phyloP scores from a whole-genome alignment of 2,329 filamentous ascomycete species.

The Coleophoma eucalyptorum region DNA sequence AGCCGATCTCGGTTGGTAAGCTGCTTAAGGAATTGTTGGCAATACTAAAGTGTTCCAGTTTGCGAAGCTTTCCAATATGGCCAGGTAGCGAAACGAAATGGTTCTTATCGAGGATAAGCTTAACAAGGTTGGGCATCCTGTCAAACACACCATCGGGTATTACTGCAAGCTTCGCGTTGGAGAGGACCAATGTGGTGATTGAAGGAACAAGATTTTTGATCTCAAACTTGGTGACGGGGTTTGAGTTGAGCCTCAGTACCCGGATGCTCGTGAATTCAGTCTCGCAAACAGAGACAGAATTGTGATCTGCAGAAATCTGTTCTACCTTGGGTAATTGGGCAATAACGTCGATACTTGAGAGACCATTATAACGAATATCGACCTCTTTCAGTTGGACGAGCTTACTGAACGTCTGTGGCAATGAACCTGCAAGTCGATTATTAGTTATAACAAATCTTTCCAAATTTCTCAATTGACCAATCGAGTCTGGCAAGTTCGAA shows the following conservation, averaged over 20 bases:
- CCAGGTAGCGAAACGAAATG: conserved; percentile 88
- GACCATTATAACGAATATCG: conserved; percentile 89
- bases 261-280: conserved; percentile 84
- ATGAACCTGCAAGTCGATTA: conserved; percentile 74
- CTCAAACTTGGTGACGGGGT: conserved; percentile 92
- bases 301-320: conserved; percentile 86
- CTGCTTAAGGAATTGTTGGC: conserved; percentile 85
- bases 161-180: conserved; percentile 85
- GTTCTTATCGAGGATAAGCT: conserved; percentile 88
- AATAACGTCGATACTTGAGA: conserved; percentile 84
- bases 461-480: conserved; percentile 74
- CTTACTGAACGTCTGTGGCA: conserved; percentile 70
- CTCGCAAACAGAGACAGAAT: conserved; percentile 83
- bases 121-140: conserved; percentile 82
- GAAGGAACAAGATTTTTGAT: conserved; percentile 74
- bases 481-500: conserved; percentile 67
- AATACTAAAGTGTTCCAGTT: conserved; percentile 88
- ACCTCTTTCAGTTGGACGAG: conserved; percentile 80
- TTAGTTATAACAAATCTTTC: conserved; percentile 95
- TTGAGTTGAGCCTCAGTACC: conserved; percentile 86
- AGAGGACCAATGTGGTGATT: conserved; percentile 81
- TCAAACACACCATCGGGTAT: conserved; percentile 83
- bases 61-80: conserved; percentile 78
- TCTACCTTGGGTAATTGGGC: conserved; percentile 82
- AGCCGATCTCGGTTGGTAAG: conserved; percentile 83